These are phyloP conservation scores for Sugiyamaella xylanicola DNA, from an alignment of 1,139 yeast species.

Conservation along the genomic window DNA sequence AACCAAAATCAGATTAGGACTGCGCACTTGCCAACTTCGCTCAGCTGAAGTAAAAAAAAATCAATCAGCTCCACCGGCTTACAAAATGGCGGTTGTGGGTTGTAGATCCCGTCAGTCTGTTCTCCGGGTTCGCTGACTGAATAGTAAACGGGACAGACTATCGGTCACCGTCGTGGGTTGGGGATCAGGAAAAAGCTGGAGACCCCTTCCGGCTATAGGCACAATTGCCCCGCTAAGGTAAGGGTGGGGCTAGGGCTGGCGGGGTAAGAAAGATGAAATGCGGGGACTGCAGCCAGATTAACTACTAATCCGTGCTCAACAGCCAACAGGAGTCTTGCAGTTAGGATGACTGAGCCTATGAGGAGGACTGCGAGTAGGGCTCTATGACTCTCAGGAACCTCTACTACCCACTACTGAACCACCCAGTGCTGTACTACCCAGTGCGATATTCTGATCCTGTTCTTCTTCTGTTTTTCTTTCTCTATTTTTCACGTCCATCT, in stretches of 20 bases:
- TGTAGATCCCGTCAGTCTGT: background rate
- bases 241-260: slow-evolving; percentile 11
- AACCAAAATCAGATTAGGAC: no score
- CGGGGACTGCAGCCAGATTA: background rate
- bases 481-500: no score
- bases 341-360: no score
- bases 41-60: background rate
- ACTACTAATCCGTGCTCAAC: background rate
- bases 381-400: no score
- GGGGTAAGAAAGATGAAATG: no score
- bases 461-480: no score
- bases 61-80: background rate
- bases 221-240: background rate
- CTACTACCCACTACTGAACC: no score
- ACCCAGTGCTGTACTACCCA: no score
- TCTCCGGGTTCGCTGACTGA: background rate
- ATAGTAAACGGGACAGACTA: background rate
- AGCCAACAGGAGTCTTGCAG: background rate
- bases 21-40: no score
- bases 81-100: background rate
- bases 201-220: background rate
- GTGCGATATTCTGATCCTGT: no score
- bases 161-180: background rate
- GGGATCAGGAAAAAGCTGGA: slow-evolving; percentile 11
- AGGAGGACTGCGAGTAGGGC: no score